Evolutionary conservation across 148 eudicot genomes (phyloP), one percentile per base, ranked within the genome.

Genomic region (Fallopia convolvulus): DNA sequence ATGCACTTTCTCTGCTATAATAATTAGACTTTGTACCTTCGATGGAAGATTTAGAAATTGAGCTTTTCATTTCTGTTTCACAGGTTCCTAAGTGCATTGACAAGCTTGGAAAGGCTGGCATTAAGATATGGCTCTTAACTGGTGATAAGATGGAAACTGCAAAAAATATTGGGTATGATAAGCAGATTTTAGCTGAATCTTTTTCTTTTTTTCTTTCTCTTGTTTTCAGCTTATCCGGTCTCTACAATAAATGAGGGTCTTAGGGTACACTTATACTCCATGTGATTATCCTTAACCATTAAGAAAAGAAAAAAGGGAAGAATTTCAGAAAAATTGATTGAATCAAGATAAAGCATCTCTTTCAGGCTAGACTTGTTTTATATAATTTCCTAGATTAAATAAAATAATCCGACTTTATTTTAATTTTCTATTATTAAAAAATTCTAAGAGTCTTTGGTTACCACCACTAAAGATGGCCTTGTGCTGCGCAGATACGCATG

Each of bases 81-180:
- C 80, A 94, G 98, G 98, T 94, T 83, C 96, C 98, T 4, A 93
- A 94, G 77, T 94, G 97, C 89, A 92, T 94, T 58, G 85, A 86
- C 63, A 92, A 85, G 81, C 97, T 94, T 86, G 88, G 85, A 49
- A 78, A 84, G 55, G 98, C 97, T 77, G 90, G 90, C 68, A 80
- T 89, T 78, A 90, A 86, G 81, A 85, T 94, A 75, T 94, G 98
- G 98, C 93, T 94, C 66, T 88, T 94, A 82, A 94, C 98, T 20
- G 98, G 98, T 75, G 98, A 94, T 80, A 90, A 92, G 83, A 87
- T 92, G 93, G 98, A 94, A 85, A 94, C 98, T 41, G 98, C 98
- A 58, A 86, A 90, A 47, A 94, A 94, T 77, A 90, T 94, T 63
- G 98, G 98, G 98, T 94, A 90, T 26, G 55, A 36, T 74, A 75